Conservation (phyloP, 2,329 filamentous ascomycete species). For the Juglanconis sp. region DNA sequence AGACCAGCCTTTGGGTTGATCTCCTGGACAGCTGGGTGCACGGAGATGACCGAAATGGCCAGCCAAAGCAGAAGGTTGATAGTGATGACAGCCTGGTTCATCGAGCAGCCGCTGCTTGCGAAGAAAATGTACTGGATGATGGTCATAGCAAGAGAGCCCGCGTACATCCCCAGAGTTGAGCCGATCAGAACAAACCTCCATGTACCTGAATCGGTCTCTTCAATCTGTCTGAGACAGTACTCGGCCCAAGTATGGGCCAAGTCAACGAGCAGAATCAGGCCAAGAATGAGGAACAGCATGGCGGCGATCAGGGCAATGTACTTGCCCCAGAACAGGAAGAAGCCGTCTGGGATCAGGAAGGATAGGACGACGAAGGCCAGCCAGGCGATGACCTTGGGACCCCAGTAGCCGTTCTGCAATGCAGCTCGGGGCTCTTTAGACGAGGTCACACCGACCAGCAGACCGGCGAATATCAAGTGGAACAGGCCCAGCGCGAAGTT, state of each 20-base stretch:
- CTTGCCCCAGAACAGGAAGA: slow-evolving; percentile 95
- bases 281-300: slow-evolving; percentile 89
- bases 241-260: slow-evolving; percentile 97
- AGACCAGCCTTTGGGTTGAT: slow-evolving; percentile 90
- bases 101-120: slow-evolving; percentile 73
- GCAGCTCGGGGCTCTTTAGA: slow-evolving; percentile 84
- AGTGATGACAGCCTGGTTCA: slow-evolving; percentile 96
- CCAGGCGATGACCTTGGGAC: slow-evolving; percentile 91
- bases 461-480: slow-evolving; percentile 79
- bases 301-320: slow-evolving; percentile 86
- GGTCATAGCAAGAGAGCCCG: slow-evolving; percentile 88
- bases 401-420: slow-evolving; percentile 98
- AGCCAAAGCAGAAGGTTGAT: slow-evolving; percentile 86
- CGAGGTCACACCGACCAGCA: slow-evolving; percentile 81
- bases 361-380: slow-evolving; percentile 80
- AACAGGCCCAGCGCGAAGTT: slow-evolving; percentile 96
- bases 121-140: slow-evolving; percentile 98
- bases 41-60: slow-evolving; percentile 75
- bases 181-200: slow-evolving; percentile 89
- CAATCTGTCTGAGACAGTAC: slow-evolving; percentile 90
- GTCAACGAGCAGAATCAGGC: slow-evolving; percentile 88
- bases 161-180: slow-evolving; percentile 90
- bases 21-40: slow-evolving; percentile 87
- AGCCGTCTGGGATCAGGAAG: slow-evolving; percentile 91
- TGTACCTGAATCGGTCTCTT: slow-evolving; percentile 75